These are phyloP conservation scores for Mycena vitilis DNA, from an alignment of 768 basidiomycete species.

Conservation along the genomic window DNA sequence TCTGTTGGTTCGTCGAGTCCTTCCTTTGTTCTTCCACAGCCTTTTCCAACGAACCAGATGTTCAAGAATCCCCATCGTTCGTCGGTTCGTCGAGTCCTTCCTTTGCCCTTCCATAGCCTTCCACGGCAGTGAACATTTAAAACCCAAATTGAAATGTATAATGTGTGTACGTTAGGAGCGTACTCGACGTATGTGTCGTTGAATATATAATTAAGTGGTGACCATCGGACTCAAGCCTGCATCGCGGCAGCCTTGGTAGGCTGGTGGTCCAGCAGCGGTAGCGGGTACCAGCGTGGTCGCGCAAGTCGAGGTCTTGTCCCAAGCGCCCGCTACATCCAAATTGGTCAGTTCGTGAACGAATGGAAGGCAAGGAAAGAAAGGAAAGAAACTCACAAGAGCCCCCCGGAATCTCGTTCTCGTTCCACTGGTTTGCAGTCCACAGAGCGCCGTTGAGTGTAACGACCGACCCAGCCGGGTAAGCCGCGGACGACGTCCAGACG, in stretches of 20 bases:
- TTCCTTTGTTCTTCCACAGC: too few relatives aligned
- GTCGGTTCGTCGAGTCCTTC: too few relatives aligned
- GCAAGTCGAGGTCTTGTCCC: constrained; percentile 21
- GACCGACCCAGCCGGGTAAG: constrained; percentile 21
- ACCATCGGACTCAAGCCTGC: too few relatives aligned
- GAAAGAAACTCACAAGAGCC: constrained; percentile 17
- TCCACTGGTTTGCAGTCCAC: constrained; percentile 32
- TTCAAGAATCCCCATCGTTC: too few relatives aligned
- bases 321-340: constrained; percentile 13
- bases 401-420: constrained; percentile 26
- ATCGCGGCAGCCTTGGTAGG: constrained; percentile 1
- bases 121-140: too few relatives aligned
- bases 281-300: constrained; percentile 13
- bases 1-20: too few relatives aligned
- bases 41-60: too few relatives aligned
- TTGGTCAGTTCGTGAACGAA: not conserved
- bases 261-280: not conserved
- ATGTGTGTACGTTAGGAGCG: too few relatives aligned
- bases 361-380: not conserved
- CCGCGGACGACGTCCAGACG: constrained; percentile 16
- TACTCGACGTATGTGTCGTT: too few relatives aligned
- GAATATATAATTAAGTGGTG: too few relatives aligned
- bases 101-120: too few relatives aligned
- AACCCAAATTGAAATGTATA: too few relatives aligned
- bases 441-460: constrained; percentile 19